Conservation (phyloP, 2,329 filamentous ascomycete genomes). For the Metarhizium sp. region DNA sequence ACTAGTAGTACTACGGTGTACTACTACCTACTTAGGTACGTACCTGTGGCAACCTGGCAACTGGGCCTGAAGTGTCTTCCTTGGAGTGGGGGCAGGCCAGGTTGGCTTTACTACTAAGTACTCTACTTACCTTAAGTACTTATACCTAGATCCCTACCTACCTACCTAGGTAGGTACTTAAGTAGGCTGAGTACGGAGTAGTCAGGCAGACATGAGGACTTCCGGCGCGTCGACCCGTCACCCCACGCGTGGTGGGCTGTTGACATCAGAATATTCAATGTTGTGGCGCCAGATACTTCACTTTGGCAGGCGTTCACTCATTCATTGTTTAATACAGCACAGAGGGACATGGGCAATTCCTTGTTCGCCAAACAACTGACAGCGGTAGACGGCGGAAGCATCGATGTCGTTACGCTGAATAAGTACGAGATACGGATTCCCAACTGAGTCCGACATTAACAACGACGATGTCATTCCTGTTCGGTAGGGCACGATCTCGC, state of each 20-base stretch:
- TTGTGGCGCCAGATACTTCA: neutral
- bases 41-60: neutral
- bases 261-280: neutral
- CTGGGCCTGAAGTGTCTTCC: neutral
- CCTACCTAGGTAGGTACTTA: too few species aligned
- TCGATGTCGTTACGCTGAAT: neutral
- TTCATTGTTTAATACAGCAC: neutral
- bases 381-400: neutral
- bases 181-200: too few species aligned
- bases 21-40: neutral
- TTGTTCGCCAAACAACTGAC: neutral
- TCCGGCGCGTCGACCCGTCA: neutral
- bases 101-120: too few species aligned
- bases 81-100: too few species aligned
- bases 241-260: neutral
- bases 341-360: neutral
- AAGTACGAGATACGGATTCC: neutral
- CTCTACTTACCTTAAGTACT: too few species aligned
- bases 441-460: neutral
- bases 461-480: conserved; percentile 42
- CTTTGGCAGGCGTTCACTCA: neutral
- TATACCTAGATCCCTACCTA: too few species aligned
- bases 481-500: conserved; percentile 42
- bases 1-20: neutral
- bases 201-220: neutral